phyloP scores from a whole-genome alignment of 805 yeast species.

The Suhomyces prunicola region DNA sequence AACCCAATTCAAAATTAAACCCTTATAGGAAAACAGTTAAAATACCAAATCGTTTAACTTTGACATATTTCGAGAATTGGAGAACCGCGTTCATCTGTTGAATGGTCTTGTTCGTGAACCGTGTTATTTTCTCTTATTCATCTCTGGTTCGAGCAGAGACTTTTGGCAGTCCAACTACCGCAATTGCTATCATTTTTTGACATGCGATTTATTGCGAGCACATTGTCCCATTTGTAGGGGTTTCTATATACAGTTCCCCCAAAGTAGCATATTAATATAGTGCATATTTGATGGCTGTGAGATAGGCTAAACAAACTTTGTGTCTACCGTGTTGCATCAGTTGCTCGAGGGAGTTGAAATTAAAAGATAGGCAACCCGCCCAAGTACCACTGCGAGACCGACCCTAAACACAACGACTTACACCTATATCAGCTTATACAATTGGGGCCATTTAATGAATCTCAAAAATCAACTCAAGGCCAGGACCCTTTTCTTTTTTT shows the following conservation, averaged over 20 bases:
- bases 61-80: background rate
- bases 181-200: background rate
- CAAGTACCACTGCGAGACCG: background rate
- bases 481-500: background rate
- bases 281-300: slow-evolving; percentile 2
- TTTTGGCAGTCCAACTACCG: background rate
- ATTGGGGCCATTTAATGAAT: background rate
- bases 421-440: background rate
- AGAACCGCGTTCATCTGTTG: background rate
- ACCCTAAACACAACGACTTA: background rate
- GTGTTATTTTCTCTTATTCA: background rate
- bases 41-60: background rate
- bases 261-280: background rate
- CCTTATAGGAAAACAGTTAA: background rate
- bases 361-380: background rate
- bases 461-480: background rate
- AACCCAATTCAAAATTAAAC: background rate
- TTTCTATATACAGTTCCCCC: background rate
- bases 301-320: background rate
- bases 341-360: background rate
- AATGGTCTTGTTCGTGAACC: background rate
- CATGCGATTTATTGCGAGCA: background rate
- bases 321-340: background rate
- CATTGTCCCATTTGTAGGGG: background rate
- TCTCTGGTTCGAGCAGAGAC: background rate